These are phyloP conservation scores for Fusarium penzigii DNA, from an alignment of 2,329 filamentous ascomycete species.

Conservation along the genomic window DNA sequence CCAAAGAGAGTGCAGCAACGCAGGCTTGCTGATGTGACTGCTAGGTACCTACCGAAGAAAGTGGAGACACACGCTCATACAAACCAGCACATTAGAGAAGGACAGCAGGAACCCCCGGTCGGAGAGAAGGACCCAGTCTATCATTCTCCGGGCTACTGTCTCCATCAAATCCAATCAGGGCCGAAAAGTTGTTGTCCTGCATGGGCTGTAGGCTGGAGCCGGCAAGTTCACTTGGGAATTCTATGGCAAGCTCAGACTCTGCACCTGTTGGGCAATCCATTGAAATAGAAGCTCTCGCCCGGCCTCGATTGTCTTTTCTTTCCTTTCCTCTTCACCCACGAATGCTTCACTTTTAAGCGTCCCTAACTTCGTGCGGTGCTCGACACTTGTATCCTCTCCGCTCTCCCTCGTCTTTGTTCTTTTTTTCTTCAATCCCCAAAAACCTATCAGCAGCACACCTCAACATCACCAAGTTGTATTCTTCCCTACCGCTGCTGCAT, in stretches of 20 bases:
- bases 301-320: conserved; percentile 34
- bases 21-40: neutral
- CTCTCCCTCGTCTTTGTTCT: conserved; percentile 18
- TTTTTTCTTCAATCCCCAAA: neutral
- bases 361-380: conserved; percentile 53
- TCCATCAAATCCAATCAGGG: conserved; percentile 26
- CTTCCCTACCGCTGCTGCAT: conserved; percentile 21
- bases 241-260: conserved; percentile 19
- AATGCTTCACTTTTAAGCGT: conserved; percentile 48
- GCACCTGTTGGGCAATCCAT: conserved; percentile 26
- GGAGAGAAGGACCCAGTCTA: conserved; percentile 3
- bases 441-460: neutral
- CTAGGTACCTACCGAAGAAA: neutral
- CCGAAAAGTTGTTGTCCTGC: conserved; percentile 26
- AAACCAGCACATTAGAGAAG: too few relatives aligned
- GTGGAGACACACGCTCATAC: neutral
- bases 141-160: conserved; percentile 11
- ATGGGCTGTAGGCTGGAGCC: conserved; percentile 24
- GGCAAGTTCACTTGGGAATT: conserved; percentile 29
- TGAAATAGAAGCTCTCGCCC: conserved; percentile 44
- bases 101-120: neutral
- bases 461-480: conserved; percentile 3
- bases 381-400: conserved; percentile 31
- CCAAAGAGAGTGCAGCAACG: neutral
- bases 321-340: conserved; percentile 48